These are phyloP conservation scores for Acacia acuminata DNA, from an alignment of 306 rosid species.

Conservation along the genomic window DNA sequence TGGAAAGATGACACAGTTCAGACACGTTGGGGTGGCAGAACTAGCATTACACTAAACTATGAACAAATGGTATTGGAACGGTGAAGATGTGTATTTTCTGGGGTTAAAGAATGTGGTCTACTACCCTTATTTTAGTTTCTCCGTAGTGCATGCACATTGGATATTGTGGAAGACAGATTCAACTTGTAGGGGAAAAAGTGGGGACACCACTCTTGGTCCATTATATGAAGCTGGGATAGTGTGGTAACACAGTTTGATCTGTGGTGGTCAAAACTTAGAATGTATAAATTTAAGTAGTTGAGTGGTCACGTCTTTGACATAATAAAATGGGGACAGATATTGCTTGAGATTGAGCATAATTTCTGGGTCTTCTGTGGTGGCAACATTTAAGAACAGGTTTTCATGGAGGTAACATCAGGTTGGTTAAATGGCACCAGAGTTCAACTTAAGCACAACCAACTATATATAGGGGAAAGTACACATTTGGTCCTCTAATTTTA, in stretches of 20 bases:
- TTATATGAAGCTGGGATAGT: constrained; percentile 12
- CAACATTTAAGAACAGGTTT: neutral
- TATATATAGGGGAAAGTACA: too few species aligned
- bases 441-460: neutral
- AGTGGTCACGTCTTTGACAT: neutral
- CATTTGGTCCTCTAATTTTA: too few species aligned
- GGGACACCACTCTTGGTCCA: constrained; percentile 45
- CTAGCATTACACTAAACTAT: constrained; percentile 26
- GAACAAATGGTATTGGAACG: constrained; percentile 19
- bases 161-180: constrained; percentile 30
- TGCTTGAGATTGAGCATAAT: neutral
- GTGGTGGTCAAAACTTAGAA: constrained; percentile 9
- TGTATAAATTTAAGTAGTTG: neutral
- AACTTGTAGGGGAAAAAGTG: constrained; percentile 9
- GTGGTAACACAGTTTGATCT: constrained; percentile 18
- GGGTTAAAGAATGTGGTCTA: neutral
- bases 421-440: neutral
- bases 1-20: constrained; percentile 62
- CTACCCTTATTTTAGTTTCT: neutral
- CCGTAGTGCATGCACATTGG: constrained; percentile 30
- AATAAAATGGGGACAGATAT: neutral
- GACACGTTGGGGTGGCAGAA: constrained; percentile 37
- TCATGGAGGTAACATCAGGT: neutral
- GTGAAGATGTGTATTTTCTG: neutral
- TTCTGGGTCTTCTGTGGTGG: neutral